A percentile compares a stretch with the other conserved stretches of the same genome.
These are phyloP conservation scores for Tolypocladium ophioglossoides DNA, from an alignment of 2,329 filamentous ascomycete genomes.

Conservation along the genomic window DNA sequence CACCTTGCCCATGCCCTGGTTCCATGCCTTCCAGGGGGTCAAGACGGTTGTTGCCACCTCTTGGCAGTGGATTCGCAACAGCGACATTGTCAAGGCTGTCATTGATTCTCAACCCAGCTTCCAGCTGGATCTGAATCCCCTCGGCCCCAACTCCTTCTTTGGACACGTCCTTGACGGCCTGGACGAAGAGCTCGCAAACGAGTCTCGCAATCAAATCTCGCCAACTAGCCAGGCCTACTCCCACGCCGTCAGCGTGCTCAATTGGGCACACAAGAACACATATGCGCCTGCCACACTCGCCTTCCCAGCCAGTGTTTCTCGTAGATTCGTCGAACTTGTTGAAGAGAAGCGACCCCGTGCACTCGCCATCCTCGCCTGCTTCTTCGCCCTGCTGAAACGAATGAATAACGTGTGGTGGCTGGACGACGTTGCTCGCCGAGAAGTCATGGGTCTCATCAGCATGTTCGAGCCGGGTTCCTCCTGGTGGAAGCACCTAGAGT, in stretches of 20 bases:
- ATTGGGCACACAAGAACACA: constrained; percentile 54
- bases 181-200: constrained; percentile 40
- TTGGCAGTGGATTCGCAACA: constrained; percentile 53
- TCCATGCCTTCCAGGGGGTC: constrained; percentile 57
- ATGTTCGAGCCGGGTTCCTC: constrained; percentile 47
- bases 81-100: constrained; percentile 45
- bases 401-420: constrained; percentile 60
- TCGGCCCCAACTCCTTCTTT: constrained; percentile 44
- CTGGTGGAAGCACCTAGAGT: constrained; percentile 53
- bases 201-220: constrained; percentile 18
- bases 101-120: constrained; percentile 54
- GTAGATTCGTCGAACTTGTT: constrained; percentile 49
- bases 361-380: constrained; percentile 53
- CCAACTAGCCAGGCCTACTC: constrained; percentile 43
- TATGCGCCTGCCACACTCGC: constrained; percentile 47
- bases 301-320: constrained; percentile 54
- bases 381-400: constrained; percentile 54
- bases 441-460: constrained; percentile 53
- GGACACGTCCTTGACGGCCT: constrained; percentile 47
- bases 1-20: constrained; percentile 51
- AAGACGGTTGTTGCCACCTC: constrained; percentile 54
- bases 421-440: constrained; percentile 51
- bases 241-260: constrained; percentile 54
- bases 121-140: constrained; percentile 46
- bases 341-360: constrained; percentile 49